Conservation (phyloP, 2,329 filamentous ascomycete species). For the Fulvia fulva region DNA sequence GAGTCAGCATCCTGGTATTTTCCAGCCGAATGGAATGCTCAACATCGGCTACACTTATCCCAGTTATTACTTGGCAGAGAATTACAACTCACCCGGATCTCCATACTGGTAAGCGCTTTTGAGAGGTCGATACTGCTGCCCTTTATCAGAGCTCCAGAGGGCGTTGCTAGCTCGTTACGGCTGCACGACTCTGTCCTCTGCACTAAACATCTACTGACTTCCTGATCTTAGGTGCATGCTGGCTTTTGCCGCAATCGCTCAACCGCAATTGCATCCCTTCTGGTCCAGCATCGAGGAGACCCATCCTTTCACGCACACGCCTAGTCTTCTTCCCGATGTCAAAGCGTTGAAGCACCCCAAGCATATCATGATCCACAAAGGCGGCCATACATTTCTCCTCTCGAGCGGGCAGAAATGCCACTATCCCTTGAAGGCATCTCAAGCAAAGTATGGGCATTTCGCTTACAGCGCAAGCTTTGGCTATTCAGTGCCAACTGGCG, state of each 20-base stretch:
- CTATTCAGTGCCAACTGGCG: constrained; percentile 72
- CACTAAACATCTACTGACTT: too few relatives aligned
- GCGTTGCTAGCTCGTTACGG: too few relatives aligned
- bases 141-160: too few relatives aligned
- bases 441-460: constrained; percentile 77
- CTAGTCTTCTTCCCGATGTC: constrained; percentile 51
- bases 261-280: constrained; percentile 67
- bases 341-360: constrained; percentile 64
- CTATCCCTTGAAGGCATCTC: constrained; percentile 75
- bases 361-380: constrained; percentile 64
- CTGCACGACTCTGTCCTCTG: too few relatives aligned
- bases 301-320: constrained; percentile 45
- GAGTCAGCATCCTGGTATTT: constrained; percentile 71
- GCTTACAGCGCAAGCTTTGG: constrained; percentile 73
- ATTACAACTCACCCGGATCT: constrained; percentile 72
- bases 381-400: constrained; percentile 72
- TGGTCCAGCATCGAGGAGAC: constrained; percentile 67
- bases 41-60: constrained; percentile 75
- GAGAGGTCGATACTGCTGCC: too few relatives aligned
- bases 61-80: constrained; percentile 77
- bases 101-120: too few relatives aligned
- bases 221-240: constrained; percentile 80
- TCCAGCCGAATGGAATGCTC: constrained; percentile 69
- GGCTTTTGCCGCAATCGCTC: constrained; percentile 68
- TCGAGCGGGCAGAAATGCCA: constrained; percentile 76